Percentiles rank a stretch among this genome's conserved stretches.
Conservation (phyloP, 2,329 filamentous ascomycete species). For the Cercospora sojina region DNA sequence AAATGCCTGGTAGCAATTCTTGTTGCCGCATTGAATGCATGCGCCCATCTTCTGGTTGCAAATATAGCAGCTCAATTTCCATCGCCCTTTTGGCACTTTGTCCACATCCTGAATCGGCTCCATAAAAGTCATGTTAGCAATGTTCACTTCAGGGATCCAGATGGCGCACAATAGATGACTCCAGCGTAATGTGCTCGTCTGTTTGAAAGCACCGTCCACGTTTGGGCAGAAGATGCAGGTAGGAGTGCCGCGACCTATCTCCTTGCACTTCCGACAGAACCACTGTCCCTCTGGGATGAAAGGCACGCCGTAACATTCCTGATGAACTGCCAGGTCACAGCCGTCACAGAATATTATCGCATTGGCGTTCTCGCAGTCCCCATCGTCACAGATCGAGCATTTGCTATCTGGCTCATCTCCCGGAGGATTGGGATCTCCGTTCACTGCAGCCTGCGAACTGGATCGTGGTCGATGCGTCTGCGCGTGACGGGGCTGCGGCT, state of each 20-base stretch:
- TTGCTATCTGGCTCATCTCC: conserved; percentile 96
- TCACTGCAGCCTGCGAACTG: conserved; percentile 91
- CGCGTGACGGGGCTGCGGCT: conserved; percentile 92
- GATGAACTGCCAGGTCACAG: conserved; percentile 94
- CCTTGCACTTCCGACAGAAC: conserved; percentile 94
- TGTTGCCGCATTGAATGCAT: conserved; percentile 97
- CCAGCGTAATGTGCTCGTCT: conserved; percentile 95
- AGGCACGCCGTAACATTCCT: conserved; percentile 97
- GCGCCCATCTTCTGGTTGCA: conserved; percentile 97
- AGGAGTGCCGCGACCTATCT: conserved; percentile 87
- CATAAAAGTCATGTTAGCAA: conserved; percentile 96
- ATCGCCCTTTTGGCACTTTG: conserved; percentile 90
- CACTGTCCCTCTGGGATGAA: conserved; percentile 99
- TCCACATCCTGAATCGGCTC: conserved; percentile 97
- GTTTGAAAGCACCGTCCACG: conserved; percentile 96
- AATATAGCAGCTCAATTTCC: conserved; percentile 86
- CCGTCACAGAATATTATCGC: conserved; percentile 99
- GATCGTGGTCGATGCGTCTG: conserved; percentile 91
- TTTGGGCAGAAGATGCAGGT: conserved; percentile 99
- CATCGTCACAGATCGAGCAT: conserved; percentile 96
- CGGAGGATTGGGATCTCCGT: conserved; percentile 76
- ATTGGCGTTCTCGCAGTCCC: conserved; percentile 99
- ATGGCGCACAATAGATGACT: conserved; percentile 93
- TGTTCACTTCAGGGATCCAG: conserved; percentile 96
- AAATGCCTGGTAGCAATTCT: conserved; percentile 94